Evolutionary conservation across 2,329 filamentous ascomycete genomes (phyloP).

Genomic region (Sclerotinia subarctica): DNA sequence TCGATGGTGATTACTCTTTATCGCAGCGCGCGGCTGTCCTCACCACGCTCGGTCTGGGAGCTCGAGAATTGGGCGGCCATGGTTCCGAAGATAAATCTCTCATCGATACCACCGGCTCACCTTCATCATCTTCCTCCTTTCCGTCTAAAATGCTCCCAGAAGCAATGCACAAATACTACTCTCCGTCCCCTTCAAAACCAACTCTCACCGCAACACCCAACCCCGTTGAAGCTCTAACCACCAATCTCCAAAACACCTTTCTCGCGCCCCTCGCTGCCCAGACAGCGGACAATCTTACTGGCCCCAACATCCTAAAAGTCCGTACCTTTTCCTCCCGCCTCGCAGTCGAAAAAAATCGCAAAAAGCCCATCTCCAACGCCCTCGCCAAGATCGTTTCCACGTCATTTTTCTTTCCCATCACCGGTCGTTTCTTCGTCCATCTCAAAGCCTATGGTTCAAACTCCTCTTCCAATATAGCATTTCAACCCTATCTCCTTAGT

Average conservation of each 20-base stretch:
- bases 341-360: constrained; percentile 55
- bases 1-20: constrained; percentile 87
- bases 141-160: constrained; percentile 77
- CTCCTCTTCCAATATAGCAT: constrained; percentile 56
- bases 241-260: constrained; percentile 65
- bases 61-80: constrained; percentile 80
- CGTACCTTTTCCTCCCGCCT: constrained; percentile 82
- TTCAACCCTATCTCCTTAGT: constrained; percentile 71
- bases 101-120: constrained; percentile 34
- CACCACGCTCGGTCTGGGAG: constrained; percentile 75
- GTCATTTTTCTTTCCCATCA: constrained; percentile 83
- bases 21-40: constrained; percentile 80
- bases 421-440: constrained; percentile 71
- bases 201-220: not conserved
- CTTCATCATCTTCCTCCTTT: constrained; percentile 50
- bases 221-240: constrained; percentile 63
- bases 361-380: constrained; percentile 66
- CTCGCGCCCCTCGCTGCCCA: constrained; percentile 77
- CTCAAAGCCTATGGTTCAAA: constrained; percentile 50
- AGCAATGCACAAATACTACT: constrained; percentile 70
- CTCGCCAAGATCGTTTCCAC: constrained; percentile 72
- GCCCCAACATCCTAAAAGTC: constrained; percentile 82
- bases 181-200: constrained; percentile 30
- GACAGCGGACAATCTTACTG: constrained; percentile 75
- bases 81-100: constrained; percentile 43